Evolutionary conservation across 768 basidiomycete genomes (phyloP).

Genomic region (Boletus pseudo-olivaceus): DNA sequence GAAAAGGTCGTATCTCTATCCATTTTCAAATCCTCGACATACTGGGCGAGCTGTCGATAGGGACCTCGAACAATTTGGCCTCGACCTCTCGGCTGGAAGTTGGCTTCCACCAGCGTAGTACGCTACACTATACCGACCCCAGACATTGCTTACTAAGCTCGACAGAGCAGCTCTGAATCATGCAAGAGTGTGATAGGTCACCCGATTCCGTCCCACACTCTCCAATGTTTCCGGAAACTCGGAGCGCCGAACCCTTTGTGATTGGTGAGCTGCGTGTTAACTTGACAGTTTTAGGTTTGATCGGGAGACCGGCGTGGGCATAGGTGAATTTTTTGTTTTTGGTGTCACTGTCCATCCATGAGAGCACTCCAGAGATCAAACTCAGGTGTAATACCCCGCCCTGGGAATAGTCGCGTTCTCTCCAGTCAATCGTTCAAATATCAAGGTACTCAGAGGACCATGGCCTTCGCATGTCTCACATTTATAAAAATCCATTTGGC

Average conservation of each 20-base stretch:
- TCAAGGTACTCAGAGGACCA: not conserved
- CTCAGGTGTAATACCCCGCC: not conserved
- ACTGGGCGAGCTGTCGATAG: not conserved
- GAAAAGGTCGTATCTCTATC: not conserved
- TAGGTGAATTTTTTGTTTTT: not conserved
- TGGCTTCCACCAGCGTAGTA: not conserved
- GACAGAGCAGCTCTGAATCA: not conserved
- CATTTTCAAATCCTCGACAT: not conserved
- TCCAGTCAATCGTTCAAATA: not conserved
- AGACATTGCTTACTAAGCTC: too few species aligned
- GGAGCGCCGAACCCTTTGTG: not conserved
- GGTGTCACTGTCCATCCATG: not conserved
- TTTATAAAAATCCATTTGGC: not conserved
- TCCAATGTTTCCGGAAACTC: not conserved
- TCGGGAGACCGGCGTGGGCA: not conserved
- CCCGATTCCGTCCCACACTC: not conserved
- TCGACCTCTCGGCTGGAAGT: not conserved
- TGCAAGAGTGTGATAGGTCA: not conserved
- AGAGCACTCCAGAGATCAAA: not conserved
- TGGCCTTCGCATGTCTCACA: not conserved
- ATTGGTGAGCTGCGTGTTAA: not conserved
- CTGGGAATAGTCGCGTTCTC: not conserved
- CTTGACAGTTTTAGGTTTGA: not conserved
- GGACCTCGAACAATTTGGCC: not conserved
- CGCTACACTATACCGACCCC: not conserved